Base-by-base conservation (phyloP, 2,329 filamentous ascomycete species). In the Aureobasidium sp. region DNA sequence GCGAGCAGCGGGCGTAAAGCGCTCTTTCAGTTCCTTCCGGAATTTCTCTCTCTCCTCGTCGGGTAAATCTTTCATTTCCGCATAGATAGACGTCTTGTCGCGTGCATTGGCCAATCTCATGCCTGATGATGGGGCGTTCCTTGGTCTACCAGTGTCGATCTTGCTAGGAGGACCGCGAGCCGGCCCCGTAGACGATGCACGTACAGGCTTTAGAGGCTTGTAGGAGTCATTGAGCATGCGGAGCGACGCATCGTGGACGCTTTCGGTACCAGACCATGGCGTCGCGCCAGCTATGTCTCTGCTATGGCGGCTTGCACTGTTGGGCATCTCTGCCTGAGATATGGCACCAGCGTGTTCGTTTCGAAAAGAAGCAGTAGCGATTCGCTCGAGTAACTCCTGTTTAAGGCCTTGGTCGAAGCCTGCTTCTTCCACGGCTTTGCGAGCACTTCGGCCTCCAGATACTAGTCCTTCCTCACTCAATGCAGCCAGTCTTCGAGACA, bases 221-320 rank as follows among this genome's bases (percentile, higher is more conserved):
- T 83, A 81, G 16, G 81, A 78, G 67, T 86, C 84, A 50, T 83
- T 81, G 10, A 87, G 78, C 83, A 97, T 97, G 36, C 94, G 86
- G 53, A 96, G 76, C 27, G 91, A 86, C 0, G 88, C 82, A 72
- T 97, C 91, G 67, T 87, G 83, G 1, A 87, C 76, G 5, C 78
- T 79, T 74, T 97, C 94, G 13, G 82, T 79, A 2, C 93, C 94
- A 0, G 83, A 85, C 94, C 94, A 99, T 1, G 88, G 81, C 62
- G 81, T 76, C 7, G 86, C 84, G 0, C 81, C 79, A 1, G 90
- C 90, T 39, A 86, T 82, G 54, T 87, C 83, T 63, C 85, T 81
- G 2, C 87, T 88, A 13, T 86, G 87, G 66, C 81, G 80, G 16
- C 88, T 86, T 13, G 88, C 86, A n/a, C 83, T 81, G 4, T 81